Conservation (phyloP, 371 early-diverging fungal genomes). For the Paraphysoderma sedebokerense region DNA sequence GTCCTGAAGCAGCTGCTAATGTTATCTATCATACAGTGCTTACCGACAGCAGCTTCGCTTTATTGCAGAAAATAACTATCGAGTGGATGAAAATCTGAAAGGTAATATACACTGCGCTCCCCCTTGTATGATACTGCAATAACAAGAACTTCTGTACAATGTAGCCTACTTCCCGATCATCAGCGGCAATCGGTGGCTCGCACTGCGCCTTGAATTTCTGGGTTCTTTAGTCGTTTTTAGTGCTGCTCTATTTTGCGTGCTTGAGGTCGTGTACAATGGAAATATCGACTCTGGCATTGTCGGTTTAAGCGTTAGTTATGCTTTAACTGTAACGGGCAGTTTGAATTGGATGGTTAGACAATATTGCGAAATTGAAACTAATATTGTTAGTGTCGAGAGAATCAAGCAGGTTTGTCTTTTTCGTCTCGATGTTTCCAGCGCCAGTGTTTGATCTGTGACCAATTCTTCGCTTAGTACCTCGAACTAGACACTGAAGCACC, state of each 20-base stretch:
- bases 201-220: conserved; percentile 69
- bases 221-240: conserved; percentile 29
- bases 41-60: conserved; percentile 57
- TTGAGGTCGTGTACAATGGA: conserved; percentile 12
- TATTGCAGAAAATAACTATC: conserved; percentile 42
- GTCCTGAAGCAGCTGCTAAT: too few species aligned
- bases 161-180: conserved; percentile 67
- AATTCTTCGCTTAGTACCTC: conserved; percentile 18
- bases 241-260: conserved; percentile 22
- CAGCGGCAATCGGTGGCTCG: conserved; percentile 73
- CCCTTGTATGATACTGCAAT: too few species aligned
- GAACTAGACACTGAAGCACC: conserved; percentile 29
- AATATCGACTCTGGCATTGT: conserved; percentile 34
- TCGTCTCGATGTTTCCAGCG: not conserved
- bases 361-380: conserved; percentile 24
- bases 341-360: conserved; percentile 72
- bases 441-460: not conserved
- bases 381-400: conserved; percentile 25
- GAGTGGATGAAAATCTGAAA: conserved; percentile 57
- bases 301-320: conserved; percentile 76
- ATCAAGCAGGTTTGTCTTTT: conserved; percentile 10
- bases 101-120: too few species aligned
- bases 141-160: too few species aligned
- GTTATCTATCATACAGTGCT: too few species aligned
- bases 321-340: conserved; percentile 59